Percentiles rank a stretch among this genome's conserved stretches.
These are phyloP conservation scores for Lasiodiplodia gonubiensis DNA, from an alignment of 2,329 filamentous ascomycete genomes.

Conservation along the genomic window DNA sequence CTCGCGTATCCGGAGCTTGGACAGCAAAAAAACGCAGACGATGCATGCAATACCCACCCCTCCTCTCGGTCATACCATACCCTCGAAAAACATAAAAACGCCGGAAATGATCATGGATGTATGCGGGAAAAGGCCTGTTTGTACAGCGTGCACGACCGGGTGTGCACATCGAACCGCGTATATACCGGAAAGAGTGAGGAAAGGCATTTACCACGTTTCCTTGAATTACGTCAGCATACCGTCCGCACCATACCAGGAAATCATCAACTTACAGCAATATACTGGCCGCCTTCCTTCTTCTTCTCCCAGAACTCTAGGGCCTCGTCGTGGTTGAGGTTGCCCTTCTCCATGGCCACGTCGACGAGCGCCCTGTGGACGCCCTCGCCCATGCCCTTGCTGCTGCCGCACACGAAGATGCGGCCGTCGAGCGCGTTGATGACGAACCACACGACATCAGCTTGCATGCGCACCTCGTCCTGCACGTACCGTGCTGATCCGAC, in stretches of 20 bases:
- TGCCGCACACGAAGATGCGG: slow-evolving; percentile 94
- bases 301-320: slow-evolving; percentile 86
- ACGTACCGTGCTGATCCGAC: slow-evolving; percentile 85
- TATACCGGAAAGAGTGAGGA: background rate
- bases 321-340: slow-evolving; percentile 80
- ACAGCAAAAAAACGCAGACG: background rate
- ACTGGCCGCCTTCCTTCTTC: slow-evolving; percentile 92
- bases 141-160: slow-evolving; percentile 1
- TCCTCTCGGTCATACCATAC: background rate
- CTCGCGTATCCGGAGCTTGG: background rate
- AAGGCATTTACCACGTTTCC: slow-evolving; percentile 8
- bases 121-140: background rate
- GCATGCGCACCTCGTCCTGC: slow-evolving; percentile 89
- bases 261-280: slow-evolving; percentile 71
- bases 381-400: slow-evolving; percentile 95
- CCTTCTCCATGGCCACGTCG: slow-evolving; percentile 91
- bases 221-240: background rate
- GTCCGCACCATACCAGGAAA: no score
- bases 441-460: slow-evolving; percentile 97
- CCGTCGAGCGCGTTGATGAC: slow-evolving; percentile 97
- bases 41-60: background rate
- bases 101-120: background rate
- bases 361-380: slow-evolving; percentile 88
- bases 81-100: background rate
- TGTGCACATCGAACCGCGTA: background rate